Evolutionary conservation across 1,139 yeast genomes (phyloP).

Genomic region (Sugiyamaella grinbergsii): DNA sequence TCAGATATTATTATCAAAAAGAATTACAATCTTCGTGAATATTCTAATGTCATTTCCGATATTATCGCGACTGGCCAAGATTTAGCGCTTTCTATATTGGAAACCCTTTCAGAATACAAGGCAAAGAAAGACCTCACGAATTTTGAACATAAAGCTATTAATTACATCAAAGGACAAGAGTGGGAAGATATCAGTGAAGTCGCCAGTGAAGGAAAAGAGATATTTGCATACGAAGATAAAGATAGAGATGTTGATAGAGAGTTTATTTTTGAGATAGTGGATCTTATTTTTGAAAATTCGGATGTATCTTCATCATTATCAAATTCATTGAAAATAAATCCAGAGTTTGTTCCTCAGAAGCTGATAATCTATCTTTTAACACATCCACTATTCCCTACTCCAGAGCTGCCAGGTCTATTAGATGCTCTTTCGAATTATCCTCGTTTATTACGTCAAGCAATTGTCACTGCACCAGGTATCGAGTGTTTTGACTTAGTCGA

Average conservation of each 20-base stretch:
- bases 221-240: slow-evolving; percentile 56
- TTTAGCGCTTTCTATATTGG: slow-evolving; percentile 30
- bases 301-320: slow-evolving; percentile 22
- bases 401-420: slow-evolving; percentile 58
- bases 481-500: slow-evolving; percentile 62
- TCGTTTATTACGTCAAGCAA: slow-evolving; percentile 74
- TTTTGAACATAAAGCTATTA: slow-evolving; percentile 36
- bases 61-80: slow-evolving; percentile 26
- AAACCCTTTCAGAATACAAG: slow-evolving; percentile 36
- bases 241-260: slow-evolving; percentile 68
- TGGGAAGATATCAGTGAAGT: slow-evolving; percentile 29
- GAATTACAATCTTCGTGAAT: slow-evolving; percentile 28
- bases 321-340: slow-evolving; percentile 22
- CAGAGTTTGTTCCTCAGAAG: slow-evolving; percentile 52
- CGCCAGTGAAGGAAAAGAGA: slow-evolving; percentile 24
- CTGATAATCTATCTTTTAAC: slow-evolving; percentile 75
- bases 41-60: slow-evolving; percentile 32
- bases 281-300: slow-evolving; percentile 45
- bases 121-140: slow-evolving; percentile 27
- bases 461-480: slow-evolving; percentile 73
- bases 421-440: slow-evolving; percentile 54
- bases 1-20: slow-evolving; percentile 35
- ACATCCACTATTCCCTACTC: slow-evolving; percentile 79
- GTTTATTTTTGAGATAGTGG: slow-evolving; percentile 55
- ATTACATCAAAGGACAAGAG: slow-evolving; percentile 35